Base-by-base conservation (phyloP, 2,329 filamentous ascomycete genomes). In the Phaeophleospora eucalypticola region DNA sequence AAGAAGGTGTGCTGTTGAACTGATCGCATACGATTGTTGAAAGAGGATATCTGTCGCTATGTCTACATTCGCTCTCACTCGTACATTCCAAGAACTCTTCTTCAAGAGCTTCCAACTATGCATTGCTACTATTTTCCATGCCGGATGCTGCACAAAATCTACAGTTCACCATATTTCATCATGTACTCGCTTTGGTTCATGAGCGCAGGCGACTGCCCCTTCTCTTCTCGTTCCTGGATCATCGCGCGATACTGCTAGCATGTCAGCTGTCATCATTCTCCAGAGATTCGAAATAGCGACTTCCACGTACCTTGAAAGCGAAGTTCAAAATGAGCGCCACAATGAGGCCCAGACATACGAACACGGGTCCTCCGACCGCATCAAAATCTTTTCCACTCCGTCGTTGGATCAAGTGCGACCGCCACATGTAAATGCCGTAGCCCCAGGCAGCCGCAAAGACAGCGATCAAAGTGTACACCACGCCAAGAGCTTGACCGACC, bases 321-420 rank as follows among this genome's bases (percentile, higher is more conserved):
- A 97, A 95, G 67, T 98, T 98, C 59, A 95, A 65, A 49, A 89
- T 75, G 63, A 98, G 69, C 4, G 90, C 89, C 41, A 84, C 62
- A 53, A 87, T 84, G 64, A 98, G 67, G 3, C 89, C 87, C 32
- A 85, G 69, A 61, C 87, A 93, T 36, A 97, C 84, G 7, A 94
- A 77, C 45, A 96, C 70, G 1, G 93, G 93, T 0, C 93, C 93
- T 49, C 88, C 69, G 61, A 91, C 73, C 59, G 89, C 93, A 67
- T 98, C 91, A 68, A 98, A 94, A 60, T 97, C 90, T 67, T 86
- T 91, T 8, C 89, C 89, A 62, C 89, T 95, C 54, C 93, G 76
- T 66, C 88, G 81, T 33, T 85, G 68, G 63, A 98, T 98, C 77
- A 97, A 82, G 44, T 74, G 78, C 49, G 84, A 79, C 27, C 93